phyloP scores from a whole-genome alignment of 345 rosid genomes.

The Citrus australasica region DNA sequence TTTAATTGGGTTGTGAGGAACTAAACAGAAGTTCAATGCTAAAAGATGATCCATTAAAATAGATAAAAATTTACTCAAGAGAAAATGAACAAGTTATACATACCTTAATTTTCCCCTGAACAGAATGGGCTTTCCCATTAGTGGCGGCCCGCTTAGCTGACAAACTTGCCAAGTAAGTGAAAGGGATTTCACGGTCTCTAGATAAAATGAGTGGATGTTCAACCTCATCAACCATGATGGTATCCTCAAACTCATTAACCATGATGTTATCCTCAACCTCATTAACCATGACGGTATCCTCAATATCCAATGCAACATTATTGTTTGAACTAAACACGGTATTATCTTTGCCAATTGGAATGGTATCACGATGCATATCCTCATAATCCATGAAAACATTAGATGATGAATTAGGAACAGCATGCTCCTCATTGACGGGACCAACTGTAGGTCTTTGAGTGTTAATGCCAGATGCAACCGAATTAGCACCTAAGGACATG shows the following conservation, averaged over 20 bases:
- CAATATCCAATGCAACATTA: slow-evolving; percentile 19
- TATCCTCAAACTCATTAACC: slow-evolving; percentile 43
- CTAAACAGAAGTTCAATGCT: not conserved
- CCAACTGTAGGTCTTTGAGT: slow-evolving; percentile 30
- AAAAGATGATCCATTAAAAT: not conserved
- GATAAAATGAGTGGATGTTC: slow-evolving; percentile 51
- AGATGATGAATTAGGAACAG: slow-evolving; percentile 36
- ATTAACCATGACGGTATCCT: slow-evolving; percentile 37
- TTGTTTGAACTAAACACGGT: slow-evolving; percentile 23
- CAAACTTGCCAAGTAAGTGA: slow-evolving; percentile 84
- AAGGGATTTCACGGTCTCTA: slow-evolving; percentile 62
- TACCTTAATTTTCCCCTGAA: slow-evolving; percentile 84
- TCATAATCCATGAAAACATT: slow-evolving; percentile 38
- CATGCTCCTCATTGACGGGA: slow-evolving; percentile 21
- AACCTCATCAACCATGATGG: slow-evolving; percentile 38
- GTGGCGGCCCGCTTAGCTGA: slow-evolving; percentile 70
- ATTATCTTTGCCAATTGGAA: slow-evolving; percentile 22
- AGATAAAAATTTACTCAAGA: slow-evolving; percentile 4
- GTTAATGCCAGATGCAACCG: slow-evolving; percentile 28
- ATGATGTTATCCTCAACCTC: slow-evolving; percentile 36
- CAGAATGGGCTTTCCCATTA: slow-evolving; percentile 43
- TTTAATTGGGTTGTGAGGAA: not conserved
- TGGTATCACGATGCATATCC: slow-evolving; percentile 40
- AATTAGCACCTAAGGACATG: slow-evolving; percentile 31
- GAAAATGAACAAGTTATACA: slow-evolving; percentile 1